Percentiles rank a stretch among this genome's conserved stretches.
Conservation (phyloP, 495 filamentous ascomycete genomes). For the Xylaria telfairii region DNA sequence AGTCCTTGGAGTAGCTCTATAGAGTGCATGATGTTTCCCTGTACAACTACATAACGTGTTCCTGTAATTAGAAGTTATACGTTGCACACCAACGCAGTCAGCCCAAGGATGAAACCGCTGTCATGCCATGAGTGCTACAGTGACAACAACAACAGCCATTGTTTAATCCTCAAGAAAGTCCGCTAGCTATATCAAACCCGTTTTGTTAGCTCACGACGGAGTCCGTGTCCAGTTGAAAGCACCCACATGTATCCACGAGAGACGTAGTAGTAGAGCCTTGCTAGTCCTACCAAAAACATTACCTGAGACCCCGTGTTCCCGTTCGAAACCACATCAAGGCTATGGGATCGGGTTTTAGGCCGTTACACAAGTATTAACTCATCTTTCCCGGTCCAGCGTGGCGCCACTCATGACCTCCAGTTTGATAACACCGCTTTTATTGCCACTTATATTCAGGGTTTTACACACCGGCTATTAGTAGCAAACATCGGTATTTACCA, state of each 20-base stretch:
- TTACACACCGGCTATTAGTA: background rate
- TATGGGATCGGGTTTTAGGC: background rate
- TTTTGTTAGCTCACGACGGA: background rate
- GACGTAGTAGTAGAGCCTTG: background rate
- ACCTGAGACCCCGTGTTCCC: background rate
- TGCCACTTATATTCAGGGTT: background rate
- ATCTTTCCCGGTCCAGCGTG: background rate
- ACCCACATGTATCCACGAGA: background rate
- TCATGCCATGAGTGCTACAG: background rate
- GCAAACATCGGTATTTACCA: background rate
- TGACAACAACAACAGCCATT: background rate
- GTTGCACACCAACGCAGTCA: background rate
- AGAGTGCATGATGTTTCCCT: background rate
- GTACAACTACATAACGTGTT: background rate
- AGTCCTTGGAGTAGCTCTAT: background rate
- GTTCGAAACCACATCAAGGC: background rate
- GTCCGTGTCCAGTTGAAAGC: background rate
- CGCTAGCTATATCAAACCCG: background rate
- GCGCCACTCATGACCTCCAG: background rate
- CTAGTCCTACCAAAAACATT: background rate
- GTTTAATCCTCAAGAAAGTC: background rate
- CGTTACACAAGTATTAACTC: background rate
- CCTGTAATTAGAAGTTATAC: background rate
- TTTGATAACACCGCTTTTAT: background rate
- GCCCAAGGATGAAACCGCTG: background rate